Evolutionary conservation across 2,329 filamentous ascomycete genomes (phyloP).

Genomic region (Colletotrichum tropicale): DNA sequence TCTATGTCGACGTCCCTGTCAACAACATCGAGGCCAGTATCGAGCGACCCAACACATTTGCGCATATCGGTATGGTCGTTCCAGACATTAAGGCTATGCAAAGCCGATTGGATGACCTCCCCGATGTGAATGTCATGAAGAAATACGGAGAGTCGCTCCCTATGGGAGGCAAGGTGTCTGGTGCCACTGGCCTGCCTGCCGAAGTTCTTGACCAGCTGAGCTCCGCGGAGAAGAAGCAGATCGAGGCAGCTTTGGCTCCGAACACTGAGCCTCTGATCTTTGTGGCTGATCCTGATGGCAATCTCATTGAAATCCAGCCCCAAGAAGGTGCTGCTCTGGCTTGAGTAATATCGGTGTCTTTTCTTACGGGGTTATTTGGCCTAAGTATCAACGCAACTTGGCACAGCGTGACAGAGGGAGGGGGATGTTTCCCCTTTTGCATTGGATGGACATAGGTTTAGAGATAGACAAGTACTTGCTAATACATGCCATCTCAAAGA

Average conservation of each 20-base stretch:
- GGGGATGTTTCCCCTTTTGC: background rate
- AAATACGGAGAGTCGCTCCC: slow-evolving; percentile 22
- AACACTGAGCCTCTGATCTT: slow-evolving; percentile 22
- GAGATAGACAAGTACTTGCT: background rate
- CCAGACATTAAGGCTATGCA: slow-evolving; percentile 33
- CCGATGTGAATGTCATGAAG: slow-evolving; percentile 31
- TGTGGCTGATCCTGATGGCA: slow-evolving; percentile 28
- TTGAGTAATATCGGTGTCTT: background rate
- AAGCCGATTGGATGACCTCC: slow-evolving; percentile 23
- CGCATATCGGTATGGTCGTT: slow-evolving; percentile 39
- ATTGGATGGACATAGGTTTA: background rate
- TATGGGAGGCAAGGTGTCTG: slow-evolving; percentile 8
- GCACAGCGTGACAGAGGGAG: background rate
- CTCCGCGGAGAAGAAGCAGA: background rate
- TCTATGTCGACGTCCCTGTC: slow-evolving; percentile 26
- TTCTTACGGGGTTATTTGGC: background rate
- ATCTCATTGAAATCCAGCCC: slow-evolving; percentile 28
- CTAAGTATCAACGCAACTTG: background rate
- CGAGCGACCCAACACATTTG: slow-evolving; percentile 32
- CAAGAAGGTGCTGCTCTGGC: background rate
- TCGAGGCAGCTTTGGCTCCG: slow-evolving; percentile 10
- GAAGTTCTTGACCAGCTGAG: slow-evolving; percentile 19
- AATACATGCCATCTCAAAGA: background rate
- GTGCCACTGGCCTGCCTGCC: background rate
- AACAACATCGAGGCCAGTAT: slow-evolving; percentile 24